Evolutionary conservation across 306 rosid genomes (phyloP), one percentile per base, ranked within the genome.

Genomic region (Rosa chinensis): DNA sequence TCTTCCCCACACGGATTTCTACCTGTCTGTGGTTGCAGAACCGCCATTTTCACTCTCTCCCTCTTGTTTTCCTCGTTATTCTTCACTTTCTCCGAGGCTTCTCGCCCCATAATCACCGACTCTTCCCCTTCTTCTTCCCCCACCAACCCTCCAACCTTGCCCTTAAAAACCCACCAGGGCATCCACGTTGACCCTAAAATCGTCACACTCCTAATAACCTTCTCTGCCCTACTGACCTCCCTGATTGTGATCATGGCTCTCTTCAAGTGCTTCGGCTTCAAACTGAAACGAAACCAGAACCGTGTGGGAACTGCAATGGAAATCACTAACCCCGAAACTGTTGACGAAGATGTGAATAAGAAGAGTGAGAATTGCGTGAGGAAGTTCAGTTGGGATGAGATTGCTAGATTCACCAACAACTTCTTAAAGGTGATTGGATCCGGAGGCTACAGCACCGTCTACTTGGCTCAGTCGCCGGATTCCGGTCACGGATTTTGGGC

Each of bases 381-480:
- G 40, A 82, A 49, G 47, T 84, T 84, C 39, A 76, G 83, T 11
- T 87, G 91, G 91, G 80, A 55, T 37, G 87, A 86, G 75, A 82
- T 85, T 10, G 73, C 84, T 70, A 80, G 64, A 40, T 79, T 74
- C 18, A 85, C 91, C 3, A 59, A 21, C 43, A 71, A 78, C 45
- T 78, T 85, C 72, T 83, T 81, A 12, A 78, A 77, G 48, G 73
- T 85, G 23, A 80, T 88, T 11, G 91, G 91, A 72, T 53, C 81
- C 28, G 91, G 91, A 0, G 91, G 91, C 45, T 88, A 76, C 53
- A 85, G 91, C 70, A 88, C 45, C 6, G 89, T 88, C 8, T 88
- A 76, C 84, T 67, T 81, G 73, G 89, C 82, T 59, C 76, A 61
- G 42, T 52, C 66, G 18, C 61, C 80, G 8, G 12, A 23, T 3